Evolutionary conservation across 495 filamentous ascomycete species (phyloP).

Genomic region (Podospora bellae-mahoneyi): DNA sequence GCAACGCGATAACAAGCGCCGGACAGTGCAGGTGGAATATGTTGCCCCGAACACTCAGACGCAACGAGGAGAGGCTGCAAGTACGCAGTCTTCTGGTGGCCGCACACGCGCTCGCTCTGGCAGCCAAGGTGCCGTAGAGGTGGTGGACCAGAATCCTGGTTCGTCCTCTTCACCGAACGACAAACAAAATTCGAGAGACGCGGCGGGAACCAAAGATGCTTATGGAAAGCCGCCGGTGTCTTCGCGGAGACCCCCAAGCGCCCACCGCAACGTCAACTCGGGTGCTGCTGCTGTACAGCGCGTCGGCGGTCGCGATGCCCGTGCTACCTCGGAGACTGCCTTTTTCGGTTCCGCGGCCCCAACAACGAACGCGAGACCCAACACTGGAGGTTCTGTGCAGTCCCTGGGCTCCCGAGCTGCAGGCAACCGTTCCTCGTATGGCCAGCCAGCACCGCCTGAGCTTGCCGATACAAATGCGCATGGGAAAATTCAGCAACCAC

Average conservation of each 20-base stretch:
- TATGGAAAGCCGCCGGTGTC: conserved; percentile 42
- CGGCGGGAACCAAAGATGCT: conserved; percentile 42
- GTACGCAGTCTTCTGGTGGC: conserved; percentile 28
- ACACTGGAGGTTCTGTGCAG: conserved; percentile 77
- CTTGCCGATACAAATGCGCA: conserved; percentile 88
- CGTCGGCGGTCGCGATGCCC: conserved; percentile 53
- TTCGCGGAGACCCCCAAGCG: conserved; percentile 45
- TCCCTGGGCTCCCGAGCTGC: conserved; percentile 61
- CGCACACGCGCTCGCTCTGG: conserved; percentile 52
- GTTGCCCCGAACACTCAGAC: conserved; percentile 88
- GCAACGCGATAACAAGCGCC: conserved; percentile 81
- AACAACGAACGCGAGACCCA: conserved; percentile 59
- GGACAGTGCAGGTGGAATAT: conserved; percentile 97
- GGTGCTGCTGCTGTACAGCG: conserved; percentile 38
- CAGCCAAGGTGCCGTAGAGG: conserved; percentile 48
- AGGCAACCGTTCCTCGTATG: conserved; percentile 80
- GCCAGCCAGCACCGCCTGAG: conserved; percentile 81
- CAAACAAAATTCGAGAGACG: conserved; percentile 53
- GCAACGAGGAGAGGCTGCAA: conserved; percentile 46
- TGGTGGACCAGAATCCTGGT: conserved; percentile 20
- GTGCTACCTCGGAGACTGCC: conserved; percentile 47
- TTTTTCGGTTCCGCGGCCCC: conserved; percentile 41
- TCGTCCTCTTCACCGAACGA: conserved; percentile 41
- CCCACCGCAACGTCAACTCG: conserved; percentile 42
- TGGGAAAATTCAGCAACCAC: conserved; percentile 86